Evolutionary conservation across 78 protist genomes (phyloP), one percentile per base, ranked within the genome.

Genomic region (Guillardia theta): DNA sequence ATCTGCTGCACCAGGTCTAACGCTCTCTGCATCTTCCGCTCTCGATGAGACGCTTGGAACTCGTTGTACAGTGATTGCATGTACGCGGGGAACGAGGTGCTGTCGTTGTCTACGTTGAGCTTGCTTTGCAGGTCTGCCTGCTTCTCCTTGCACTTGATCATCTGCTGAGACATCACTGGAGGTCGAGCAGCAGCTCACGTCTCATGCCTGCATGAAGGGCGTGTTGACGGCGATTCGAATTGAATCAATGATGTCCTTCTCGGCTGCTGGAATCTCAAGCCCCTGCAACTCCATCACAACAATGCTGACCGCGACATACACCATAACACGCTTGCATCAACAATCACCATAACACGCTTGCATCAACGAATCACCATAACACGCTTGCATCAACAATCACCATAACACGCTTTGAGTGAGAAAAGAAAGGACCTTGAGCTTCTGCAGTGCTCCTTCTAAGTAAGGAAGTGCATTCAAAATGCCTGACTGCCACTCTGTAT

Each of bases 91-190:
- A n/a, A n/a, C n/a, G n/a, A n/a, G n/a, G n/a, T n/a, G n/a, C n/a
- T n/a, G n/a, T n/a, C n/a, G n/a, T n/a, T n/a, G n/a, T n/a, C n/a
- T n/a, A n/a, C n/a, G n/a, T 70, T 12, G 6, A 70, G 83, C 83
- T 70, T 36, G 27, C 12, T 22, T 24, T 33, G 33, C 83, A 70
- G 83, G 10, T 70, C 83, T 1, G 27, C 21, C 41, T 70, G 83
- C 83, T 33, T 70, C 21, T 70, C 83, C 6, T 70, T 70, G 83
- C 83, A 70, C 83, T 70, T 70, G 83, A 70, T 70, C 83, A 70
- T 33, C 83, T 70, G 33, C 83, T 36, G 1, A 70, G 21, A 24
- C 33, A 6, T 2, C n/a, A n/a, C n/a, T n/a, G n/a, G n/a, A n/a
- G n/a, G n/a, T n/a, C n/a, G n/a, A n/a, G 1, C 83, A 70, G 83